Base-by-base conservation (phyloP, 139 green algal species). In the Chlorella sp. region DNA sequence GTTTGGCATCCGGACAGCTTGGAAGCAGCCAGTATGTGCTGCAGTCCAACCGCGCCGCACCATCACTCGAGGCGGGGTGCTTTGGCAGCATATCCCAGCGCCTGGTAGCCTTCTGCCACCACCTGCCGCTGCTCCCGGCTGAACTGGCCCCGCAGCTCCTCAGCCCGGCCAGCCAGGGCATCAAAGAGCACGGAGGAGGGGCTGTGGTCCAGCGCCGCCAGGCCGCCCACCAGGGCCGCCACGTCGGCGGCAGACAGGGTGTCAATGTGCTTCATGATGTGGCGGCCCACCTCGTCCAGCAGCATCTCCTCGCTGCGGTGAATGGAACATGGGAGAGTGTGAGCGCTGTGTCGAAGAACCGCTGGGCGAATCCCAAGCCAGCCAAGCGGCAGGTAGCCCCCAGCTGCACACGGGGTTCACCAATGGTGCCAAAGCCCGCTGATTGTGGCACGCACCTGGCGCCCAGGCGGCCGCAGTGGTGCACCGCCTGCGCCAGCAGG, bases 301-400 rank as follows among this genome's bases (percentile, higher is more conserved):
- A 84, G 63, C 78, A 84, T 84, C 63, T 84, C 78, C 78, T 84
- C 78, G 39, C 78, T 84, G 63, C 57, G 56, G 74, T 17, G 32
- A 1, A 16, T 23, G 51, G 11, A 15, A 21, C 51, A 60, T 60
- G 11, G 51, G 15, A 23, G 11, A 23, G 51, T 60, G 6, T 6
- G 44, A 9, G 9, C 9, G 44, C 44, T 16, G 51, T 60, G 51
- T 15, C 18, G 51, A 18, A 21, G n/a, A n/a, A n/a, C n/a, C n/a
- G n/a, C n/a, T n/a, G n/a, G n/a, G n/a, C n/a, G n/a, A n/a, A n/a
- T n/a, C n/a, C n/a, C n/a, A n/a, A n/a, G n/a, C n/a, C n/a, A n/a
- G n/a, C n/a, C n/a, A n/a, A n/a, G n/a, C n/a, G n/a, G n/a, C n/a
- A n/a, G n/a, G n/a, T n/a, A n/a, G n/a, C n/a, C n/a, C n/a, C n/a